Evolutionary conservation across 805 yeast species (phyloP).

Genomic region (Hanseniaspora occidentalis): DNA sequence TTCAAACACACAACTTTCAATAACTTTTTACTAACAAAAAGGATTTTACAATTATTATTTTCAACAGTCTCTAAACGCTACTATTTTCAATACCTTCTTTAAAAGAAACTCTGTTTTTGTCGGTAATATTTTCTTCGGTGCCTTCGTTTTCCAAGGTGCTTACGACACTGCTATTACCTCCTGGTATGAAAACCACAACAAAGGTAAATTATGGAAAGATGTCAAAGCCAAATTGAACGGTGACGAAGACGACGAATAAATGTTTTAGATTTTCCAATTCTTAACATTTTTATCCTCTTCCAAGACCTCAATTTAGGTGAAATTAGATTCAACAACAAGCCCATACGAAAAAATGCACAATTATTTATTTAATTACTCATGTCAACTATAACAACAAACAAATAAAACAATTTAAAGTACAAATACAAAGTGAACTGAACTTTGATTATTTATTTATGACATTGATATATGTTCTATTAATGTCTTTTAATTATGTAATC

Average conservation of each 20-base stretch:
- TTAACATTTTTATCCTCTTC: too few species aligned
- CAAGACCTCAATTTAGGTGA: too few species aligned
- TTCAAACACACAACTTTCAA: background rate
- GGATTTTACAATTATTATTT: background rate
- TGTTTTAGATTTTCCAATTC: too few species aligned
- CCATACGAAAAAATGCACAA: too few species aligned
- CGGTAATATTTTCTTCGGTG: conserved; percentile 67
- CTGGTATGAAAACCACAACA: conserved; percentile 70
- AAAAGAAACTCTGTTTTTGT: conserved; percentile 89
- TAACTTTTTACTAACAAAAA: conserved; percentile 3
- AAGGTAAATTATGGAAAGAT: conserved; percentile 79
- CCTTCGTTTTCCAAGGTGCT: conserved; percentile 74
- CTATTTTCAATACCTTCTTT: conserved; percentile 54
- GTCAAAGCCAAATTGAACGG: conserved; percentile 47
- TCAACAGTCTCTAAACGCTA: conserved; percentile 28
- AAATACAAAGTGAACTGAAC: too few species aligned
- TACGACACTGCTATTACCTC: conserved; percentile 55
- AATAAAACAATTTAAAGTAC: background rate
- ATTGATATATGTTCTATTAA: too few species aligned
- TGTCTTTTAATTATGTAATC: too few species aligned
- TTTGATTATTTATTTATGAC: too few species aligned
- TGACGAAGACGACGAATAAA: conserved; percentile 42
- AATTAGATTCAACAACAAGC: too few species aligned
- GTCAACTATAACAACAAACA: background rate
- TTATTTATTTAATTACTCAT: background rate